Conservation (phyloP, 331 rosid genomes). For the Arachis monticola region DNA sequence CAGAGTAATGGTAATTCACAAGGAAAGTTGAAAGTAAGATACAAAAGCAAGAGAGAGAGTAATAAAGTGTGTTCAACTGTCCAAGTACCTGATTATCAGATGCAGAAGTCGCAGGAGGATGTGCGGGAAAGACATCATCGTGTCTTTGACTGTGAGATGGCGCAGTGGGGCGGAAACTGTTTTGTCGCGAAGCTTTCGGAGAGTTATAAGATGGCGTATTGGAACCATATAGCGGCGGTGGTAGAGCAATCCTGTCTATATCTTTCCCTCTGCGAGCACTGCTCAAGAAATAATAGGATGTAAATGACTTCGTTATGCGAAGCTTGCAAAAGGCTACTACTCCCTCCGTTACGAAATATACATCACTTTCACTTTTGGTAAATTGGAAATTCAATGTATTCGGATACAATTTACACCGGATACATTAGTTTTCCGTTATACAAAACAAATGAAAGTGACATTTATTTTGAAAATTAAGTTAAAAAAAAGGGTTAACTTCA, state of each 20-base stretch:
- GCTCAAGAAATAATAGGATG: slow-evolving; percentile 33
- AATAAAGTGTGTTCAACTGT: slow-evolving; percentile 15
- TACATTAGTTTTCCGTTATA: no score
- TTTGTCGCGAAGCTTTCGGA: slow-evolving; percentile 55
- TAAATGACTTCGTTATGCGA: slow-evolving; percentile 31
- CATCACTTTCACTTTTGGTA: no score
- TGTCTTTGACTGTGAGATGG: slow-evolving; percentile 52
- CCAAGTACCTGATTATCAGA: slow-evolving; percentile 67
- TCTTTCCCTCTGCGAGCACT: slow-evolving; percentile 70
- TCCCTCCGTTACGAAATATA: no score
- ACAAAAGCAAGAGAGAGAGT: slow-evolving; percentile 20
- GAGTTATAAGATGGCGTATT: slow-evolving; percentile 58
- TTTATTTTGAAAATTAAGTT: no score
- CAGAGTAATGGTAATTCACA: neutral
- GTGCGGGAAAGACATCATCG: slow-evolving; percentile 15
- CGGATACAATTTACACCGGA: no score
- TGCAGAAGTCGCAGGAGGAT: slow-evolving; percentile 54
- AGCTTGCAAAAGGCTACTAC: slow-evolving; percentile 22
- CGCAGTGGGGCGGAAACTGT: slow-evolving; percentile 59
- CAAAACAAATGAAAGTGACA: no score
- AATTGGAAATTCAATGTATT: no score
- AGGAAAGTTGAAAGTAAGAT: slow-evolving; percentile 4
- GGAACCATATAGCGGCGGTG: slow-evolving; percentile 80
- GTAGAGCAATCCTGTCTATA: slow-evolving; percentile 77
- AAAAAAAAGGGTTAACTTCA: slow-evolving; percentile 4